Evolutionary conservation across 2,329 filamentous ascomycete genomes (phyloP).

Genomic region (Colletotrichum cuscutae): DNA sequence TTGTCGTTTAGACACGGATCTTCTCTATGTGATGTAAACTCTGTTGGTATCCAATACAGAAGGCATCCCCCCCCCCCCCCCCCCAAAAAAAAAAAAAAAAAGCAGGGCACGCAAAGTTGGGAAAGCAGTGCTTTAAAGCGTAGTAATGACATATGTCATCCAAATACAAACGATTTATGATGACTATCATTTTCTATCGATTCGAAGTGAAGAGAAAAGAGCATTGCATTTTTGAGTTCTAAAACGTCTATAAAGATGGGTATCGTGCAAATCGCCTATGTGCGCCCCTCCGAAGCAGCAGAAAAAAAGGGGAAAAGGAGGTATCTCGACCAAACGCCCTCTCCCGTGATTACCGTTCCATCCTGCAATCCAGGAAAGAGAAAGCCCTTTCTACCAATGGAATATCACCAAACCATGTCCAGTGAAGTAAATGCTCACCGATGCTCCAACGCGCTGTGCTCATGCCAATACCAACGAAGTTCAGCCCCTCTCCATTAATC

Average conservation of each 20-base stretch:
- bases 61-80: neutral
- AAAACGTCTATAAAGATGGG: neutral
- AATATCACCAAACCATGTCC: neutral
- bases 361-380: neutral
- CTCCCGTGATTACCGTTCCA: neutral
- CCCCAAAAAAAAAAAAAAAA: no score
- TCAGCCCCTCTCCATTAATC: neutral
- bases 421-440: neutral
- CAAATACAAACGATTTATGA: neutral
- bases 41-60: neutral
- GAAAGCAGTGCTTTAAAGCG: neutral
- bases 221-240: neutral
- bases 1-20: slow-evolving; percentile 22
- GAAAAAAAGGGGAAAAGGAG: neutral
- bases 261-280: neutral
- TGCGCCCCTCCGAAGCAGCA: no score
- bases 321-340: neutral
- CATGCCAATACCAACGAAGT: no score
- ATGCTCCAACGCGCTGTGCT: neutral
- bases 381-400: neutral
- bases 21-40: slow-evolving; percentile 31
- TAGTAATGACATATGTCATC: neutral
- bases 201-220: neutral
- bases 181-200: neutral
- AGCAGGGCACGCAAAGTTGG: neutral